Evolutionary conservation across 2,329 filamentous ascomycete species (phyloP).

Genomic region (Myotisia sp.): DNA sequence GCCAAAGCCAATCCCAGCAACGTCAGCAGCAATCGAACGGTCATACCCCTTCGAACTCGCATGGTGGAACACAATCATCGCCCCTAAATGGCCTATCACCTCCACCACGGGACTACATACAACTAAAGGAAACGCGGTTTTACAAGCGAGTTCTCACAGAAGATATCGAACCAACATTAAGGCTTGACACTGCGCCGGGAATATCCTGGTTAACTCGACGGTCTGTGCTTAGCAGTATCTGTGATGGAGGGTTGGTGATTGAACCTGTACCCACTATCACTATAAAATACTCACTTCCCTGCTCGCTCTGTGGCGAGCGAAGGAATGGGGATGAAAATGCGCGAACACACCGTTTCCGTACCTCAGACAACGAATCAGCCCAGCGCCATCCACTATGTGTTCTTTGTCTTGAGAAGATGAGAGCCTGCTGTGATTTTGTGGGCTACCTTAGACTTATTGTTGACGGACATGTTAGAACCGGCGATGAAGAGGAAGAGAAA

Average conservation of each 20-base stretch:
- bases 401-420: constrained; percentile 70
- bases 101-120: constrained; percentile 32
- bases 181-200: constrained; percentile 76
- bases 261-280: constrained; percentile 60
- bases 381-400: constrained; percentile 81
- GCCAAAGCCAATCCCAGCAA: constrained; percentile 27
- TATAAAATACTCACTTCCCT: constrained; percentile 45
- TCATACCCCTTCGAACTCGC: constrained; percentile 44
- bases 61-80: constrained; percentile 36
- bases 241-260: constrained; percentile 72
- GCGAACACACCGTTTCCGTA: constrained; percentile 76
- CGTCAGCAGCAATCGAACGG: constrained; percentile 29
- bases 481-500: constrained; percentile 62
- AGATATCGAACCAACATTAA: constrained; percentile 86
- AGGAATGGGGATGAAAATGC: constrained; percentile 57
- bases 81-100: constrained; percentile 26
- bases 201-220: constrained; percentile 87
- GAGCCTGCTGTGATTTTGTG: constrained; percentile 82
- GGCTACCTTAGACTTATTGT: constrained; percentile 83
- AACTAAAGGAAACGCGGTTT: constrained; percentile 80
- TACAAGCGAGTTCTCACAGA: constrained; percentile 81
- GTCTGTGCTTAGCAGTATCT: constrained; percentile 67
- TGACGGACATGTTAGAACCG: constrained; percentile 79
- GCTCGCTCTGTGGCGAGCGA: constrained; percentile 76
- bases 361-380: constrained; percentile 71